Evolutionary conservation across 352 stramenopile genomes (phyloP).

Genomic region (Globisporangium mamillatum): DNA sequence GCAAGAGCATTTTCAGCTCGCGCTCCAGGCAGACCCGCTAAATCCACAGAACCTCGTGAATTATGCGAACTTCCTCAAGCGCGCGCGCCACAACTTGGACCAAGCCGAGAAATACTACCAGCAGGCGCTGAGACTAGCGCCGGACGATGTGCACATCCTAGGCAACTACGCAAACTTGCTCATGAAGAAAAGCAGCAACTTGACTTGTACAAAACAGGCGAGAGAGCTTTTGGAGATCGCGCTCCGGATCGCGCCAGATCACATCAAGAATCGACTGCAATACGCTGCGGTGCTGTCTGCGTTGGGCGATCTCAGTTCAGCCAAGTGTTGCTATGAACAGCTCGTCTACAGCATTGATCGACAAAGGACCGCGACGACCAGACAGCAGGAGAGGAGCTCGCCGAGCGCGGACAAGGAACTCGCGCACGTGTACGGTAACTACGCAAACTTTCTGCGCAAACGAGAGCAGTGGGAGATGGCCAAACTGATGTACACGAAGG

Average conservation of each 20-base stretch:
- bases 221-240: constrained; percentile 27
- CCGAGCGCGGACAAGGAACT: constrained; percentile 4
- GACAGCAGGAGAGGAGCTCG: background rate
- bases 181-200: background rate
- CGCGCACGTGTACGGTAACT: constrained; percentile 24
- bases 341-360: constrained; percentile 12
- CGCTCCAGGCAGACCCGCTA: constrained; percentile 19
- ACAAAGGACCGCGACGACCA: background rate
- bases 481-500: constrained; percentile 21
- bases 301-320: background rate
- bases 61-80: constrained; percentile 38
- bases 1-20: constrained; percentile 23
- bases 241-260: constrained; percentile 20
- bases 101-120: constrained; percentile 31
- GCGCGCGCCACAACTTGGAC: constrained; percentile 19
- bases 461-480: constrained; percentile 7
- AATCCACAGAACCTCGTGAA: constrained; percentile 24
- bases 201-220: background rate
- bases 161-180: constrained; percentile 36
- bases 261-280: constrained; percentile 22
- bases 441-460: constrained; percentile 19
- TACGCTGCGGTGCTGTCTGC: constrained; percentile 19
- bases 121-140: constrained; percentile 20
- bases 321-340: constrained; percentile 15
- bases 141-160: constrained; percentile 24